Evolutionary conservation across 257 asterid genomes (phyloP).

Genomic region (Ilex asprella): DNA sequence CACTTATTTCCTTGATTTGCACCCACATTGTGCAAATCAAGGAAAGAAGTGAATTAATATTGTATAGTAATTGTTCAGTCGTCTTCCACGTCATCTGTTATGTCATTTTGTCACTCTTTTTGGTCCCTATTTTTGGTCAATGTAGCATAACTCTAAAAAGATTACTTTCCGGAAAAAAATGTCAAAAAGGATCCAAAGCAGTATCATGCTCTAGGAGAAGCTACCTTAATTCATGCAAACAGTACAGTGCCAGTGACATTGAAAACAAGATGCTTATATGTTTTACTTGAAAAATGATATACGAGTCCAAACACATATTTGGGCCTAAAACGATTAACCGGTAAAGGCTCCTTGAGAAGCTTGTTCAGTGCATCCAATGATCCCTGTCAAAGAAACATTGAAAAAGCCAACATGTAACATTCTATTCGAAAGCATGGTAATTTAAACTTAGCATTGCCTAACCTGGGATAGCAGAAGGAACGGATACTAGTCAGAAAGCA

Average conservation of each 20-base stretch:
- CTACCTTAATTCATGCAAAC: too few species aligned
- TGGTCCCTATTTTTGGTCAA: too few species aligned
- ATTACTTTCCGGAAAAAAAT: too few species aligned
- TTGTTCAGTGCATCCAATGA: constrained; percentile 51
- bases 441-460: neutral
- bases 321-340: constrained; percentile 56
- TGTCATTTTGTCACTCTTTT: too few species aligned
- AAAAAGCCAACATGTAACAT: neutral
- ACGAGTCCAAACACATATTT: constrained; percentile 32
- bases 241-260: neutral
- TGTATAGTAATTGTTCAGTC: too few species aligned
- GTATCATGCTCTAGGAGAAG: too few species aligned
- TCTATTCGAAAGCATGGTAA: constrained; percentile 5
- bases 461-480: constrained; percentile 58
- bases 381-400: constrained; percentile 26
- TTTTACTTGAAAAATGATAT: constrained; percentile 15
- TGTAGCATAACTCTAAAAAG: too few species aligned
- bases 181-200: too few species aligned
- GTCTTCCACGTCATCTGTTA: too few species aligned
- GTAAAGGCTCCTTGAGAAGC: constrained; percentile 46
- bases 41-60: too few species aligned
- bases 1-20: too few species aligned
- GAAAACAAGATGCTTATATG: neutral
- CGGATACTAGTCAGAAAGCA: constrained; percentile 50
- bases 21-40: too few species aligned